These are phyloP conservation scores for Gossypium gossypioides DNA, from an alignment of 441 rosid species.

Conservation along the genomic window DNA sequence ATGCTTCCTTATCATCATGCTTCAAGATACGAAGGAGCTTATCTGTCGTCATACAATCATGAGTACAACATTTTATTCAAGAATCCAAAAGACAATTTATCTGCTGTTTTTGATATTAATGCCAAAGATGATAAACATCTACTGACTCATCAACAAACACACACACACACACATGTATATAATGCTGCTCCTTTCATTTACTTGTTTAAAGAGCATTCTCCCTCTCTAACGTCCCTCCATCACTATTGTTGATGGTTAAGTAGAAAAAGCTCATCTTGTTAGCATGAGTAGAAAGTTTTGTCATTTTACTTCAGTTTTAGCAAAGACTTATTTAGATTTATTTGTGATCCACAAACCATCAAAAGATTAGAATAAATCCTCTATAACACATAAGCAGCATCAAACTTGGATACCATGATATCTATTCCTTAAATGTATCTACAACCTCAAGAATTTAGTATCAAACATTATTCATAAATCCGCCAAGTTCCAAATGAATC, in stretches of 20 bases:
- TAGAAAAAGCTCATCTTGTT: not conserved
- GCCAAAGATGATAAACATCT: not conserved
- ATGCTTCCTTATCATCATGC: constrained; percentile 33
- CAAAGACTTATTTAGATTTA: not conserved
- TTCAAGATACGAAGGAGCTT: constrained; percentile 33
- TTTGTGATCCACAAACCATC: not conserved
- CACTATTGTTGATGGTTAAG: not conserved
- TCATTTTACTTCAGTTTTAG: not conserved
- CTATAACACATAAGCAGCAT: not conserved
- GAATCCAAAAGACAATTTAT: not conserved
- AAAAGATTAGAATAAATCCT: not conserved
- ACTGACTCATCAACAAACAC: not conserved
- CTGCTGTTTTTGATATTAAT: not conserved
- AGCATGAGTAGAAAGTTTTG: not conserved
- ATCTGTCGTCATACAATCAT: constrained; percentile 33
- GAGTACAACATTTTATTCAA: not conserved
- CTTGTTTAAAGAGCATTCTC: not conserved
- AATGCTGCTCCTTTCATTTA: not conserved
- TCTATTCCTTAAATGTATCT: not conserved
- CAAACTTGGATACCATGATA: not conserved
- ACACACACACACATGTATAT: not conserved
- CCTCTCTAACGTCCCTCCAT: not conserved
- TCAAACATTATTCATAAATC: not conserved
- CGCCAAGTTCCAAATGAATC: not conserved
- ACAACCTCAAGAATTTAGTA: not conserved